Percentiles rank a stretch among this genome's conserved stretches.
Conservation (phyloP, 495 filamentous ascomycete species). For the Tuber calosporum region DNA sequence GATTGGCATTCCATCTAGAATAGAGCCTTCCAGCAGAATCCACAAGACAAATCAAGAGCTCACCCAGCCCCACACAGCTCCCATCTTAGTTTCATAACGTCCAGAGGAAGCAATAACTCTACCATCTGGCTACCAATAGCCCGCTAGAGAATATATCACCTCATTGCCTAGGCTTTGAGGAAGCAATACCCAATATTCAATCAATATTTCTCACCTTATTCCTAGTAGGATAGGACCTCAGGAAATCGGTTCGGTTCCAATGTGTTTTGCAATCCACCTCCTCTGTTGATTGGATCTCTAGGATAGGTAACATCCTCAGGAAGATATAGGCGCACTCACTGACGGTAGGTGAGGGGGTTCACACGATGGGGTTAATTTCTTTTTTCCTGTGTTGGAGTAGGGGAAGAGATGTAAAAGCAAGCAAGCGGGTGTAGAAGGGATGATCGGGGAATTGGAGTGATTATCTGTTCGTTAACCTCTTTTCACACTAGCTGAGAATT, state of each 20-base stretch:
- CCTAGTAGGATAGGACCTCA: background rate
- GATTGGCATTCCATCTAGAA: background rate
- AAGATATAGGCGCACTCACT: background rate
- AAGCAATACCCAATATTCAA: background rate
- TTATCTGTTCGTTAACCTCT: no score
- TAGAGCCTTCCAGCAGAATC: background rate
- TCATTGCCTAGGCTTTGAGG: background rate
- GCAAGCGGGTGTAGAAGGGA: no score
- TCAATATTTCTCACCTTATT: background rate
- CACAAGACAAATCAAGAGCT: background rate
- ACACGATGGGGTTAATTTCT: no score
- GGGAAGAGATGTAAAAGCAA: no score
- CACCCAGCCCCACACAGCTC: background rate
- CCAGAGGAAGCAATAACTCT: background rate
- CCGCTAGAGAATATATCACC: background rate
- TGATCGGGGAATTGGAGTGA: no score
- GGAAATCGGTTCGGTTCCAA: background rate
- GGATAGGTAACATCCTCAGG: no score
- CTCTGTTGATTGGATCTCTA: no score
- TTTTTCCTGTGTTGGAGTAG: no score
- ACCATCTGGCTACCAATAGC: no score
- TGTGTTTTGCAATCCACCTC: background rate
- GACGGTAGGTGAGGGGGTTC: no score
- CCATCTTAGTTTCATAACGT: background rate
- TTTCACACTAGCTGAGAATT: no score